Evolutionary conservation across 345 rosid species (phyloP), one percentile per base, ranked within the genome.

Genomic region (Populus ilicifolia): DNA sequence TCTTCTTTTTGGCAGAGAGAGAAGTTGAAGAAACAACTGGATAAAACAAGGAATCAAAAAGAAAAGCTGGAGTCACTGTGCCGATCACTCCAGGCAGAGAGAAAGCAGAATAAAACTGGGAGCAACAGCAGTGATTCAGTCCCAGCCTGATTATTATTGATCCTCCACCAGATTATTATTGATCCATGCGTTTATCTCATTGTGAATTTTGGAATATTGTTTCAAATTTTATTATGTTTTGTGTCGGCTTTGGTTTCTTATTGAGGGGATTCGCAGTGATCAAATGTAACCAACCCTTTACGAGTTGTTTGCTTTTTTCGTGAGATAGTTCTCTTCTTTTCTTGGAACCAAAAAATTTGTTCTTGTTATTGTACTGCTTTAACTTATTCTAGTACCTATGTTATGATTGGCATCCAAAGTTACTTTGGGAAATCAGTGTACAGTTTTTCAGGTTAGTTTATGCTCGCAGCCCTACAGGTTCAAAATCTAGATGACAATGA

Each of bases 1-100:
- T 75, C 52, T 79, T 78, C 4, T n/a, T 70, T 27, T 70, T 72
- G 69, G 69, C 89, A 95, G 98, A 93, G 96, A 9, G 98, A 95
- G 72, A 82, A 82, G 72, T 20, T 84, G 87, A 95, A 91, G 91
- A 89, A 90, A 82, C 90, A 84, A 71, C 79, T 93, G 79, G 94
- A 93, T 89, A 95, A 89, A 86, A 86, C 89, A 29, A 95, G 88
- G 89, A 95, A 95, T 70, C 99, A 95, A 85, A 95, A 95, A 83
- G 96, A 89, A 59, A 93, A 88, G 85, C 93, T 91, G 44, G 99
- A 95, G 83, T 91, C 94, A 11, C 83, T 93, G 75, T 95, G 96
- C 85, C 87, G 98, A 69, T 89, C 96, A n/a, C 97, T 93, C 79
- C 99, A 91, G 81, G 94, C 96, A 12, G 97, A 95, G 83, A 86